Evolutionary conservation across 2,329 filamentous ascomycete genomes (phyloP), one percentile per base, ranked within the genome.

Genomic region (Daldinia eschscholtzii): DNA sequence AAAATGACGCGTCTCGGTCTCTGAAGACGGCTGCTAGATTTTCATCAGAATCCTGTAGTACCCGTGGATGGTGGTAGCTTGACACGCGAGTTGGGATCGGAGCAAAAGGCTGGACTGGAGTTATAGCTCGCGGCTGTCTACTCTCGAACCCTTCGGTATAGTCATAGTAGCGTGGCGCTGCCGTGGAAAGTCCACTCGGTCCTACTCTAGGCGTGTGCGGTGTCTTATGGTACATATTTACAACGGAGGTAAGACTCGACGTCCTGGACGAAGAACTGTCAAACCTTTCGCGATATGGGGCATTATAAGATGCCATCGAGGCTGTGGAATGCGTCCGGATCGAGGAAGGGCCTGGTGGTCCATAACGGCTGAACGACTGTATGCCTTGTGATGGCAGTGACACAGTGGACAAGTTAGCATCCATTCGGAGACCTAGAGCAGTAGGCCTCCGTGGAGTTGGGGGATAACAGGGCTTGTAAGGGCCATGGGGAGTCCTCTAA

Each of bases 71-170:
- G 46, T 70, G 72, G 26, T 58, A 71, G 56, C 70, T 72, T 15
- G 70, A 41, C 42, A 55, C 53, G 35, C 66, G 74, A 13, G 70
- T 72, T 28, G 71, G 70, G 15, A 73, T 50, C 23, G 76, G 72
- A 12, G 67, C 70, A 9, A 74, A 55, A 12, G 71, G 67, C n/a
- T 74, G 71, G 35, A 68, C 30, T 33, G 71, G 69, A 7, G 73
- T 68, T 42, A 18, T 30, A 6, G 60, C 56, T 6, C 57, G 72
- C 33, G 74, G 65, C 20, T 67, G 63, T 18, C 73, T 76, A 50
- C 74, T 78, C 18, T 85, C 83, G 58, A 87, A 87, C 2, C 81
- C 82, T 70, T 87, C 85, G 18, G 80, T 83, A 72, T 87, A 87
- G 72, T 87, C 85, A 68, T 87, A 87, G 72, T 86, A 87, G 42